Evolutionary conservation across 371 early-diverging fungal species (phyloP).

Genomic region (Parasitella parasitica): DNA sequence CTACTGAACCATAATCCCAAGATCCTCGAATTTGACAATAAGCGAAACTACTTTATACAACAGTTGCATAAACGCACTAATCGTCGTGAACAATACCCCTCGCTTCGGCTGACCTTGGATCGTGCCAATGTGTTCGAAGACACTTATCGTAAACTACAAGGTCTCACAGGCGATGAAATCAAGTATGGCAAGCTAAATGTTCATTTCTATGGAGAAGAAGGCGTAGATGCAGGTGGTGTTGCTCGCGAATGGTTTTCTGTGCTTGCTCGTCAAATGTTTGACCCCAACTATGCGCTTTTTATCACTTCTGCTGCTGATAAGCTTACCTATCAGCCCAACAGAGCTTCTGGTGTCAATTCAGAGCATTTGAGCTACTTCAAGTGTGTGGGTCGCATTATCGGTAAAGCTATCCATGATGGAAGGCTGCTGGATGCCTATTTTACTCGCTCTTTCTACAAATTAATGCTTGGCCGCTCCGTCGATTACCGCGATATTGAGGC

Average conservation of each 20-base stretch:
- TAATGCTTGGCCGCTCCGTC: slow-evolving; percentile 88
- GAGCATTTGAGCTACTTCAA: slow-evolving; percentile 97
- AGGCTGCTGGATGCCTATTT: slow-evolving; percentile 95
- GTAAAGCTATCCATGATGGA: slow-evolving; percentile 98
- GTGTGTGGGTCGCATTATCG: slow-evolving; percentile 98
- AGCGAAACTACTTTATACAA: slow-evolving; percentile 95
- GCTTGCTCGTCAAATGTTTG: slow-evolving; percentile 96
- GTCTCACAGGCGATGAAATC: slow-evolving; percentile 88
- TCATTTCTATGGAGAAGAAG: slow-evolving; percentile 96
- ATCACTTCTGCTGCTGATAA: slow-evolving; percentile 94
- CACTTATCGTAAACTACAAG: slow-evolving; percentile 92
- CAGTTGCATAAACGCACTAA: slow-evolving; percentile 83
- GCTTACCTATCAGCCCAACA: slow-evolving; percentile 97
- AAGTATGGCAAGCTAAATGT: slow-evolving; percentile 93
- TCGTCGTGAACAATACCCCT: slow-evolving; percentile 67
- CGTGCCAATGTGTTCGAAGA: slow-evolving; percentile 96
- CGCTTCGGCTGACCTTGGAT: slow-evolving; percentile 88
- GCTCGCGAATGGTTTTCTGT: slow-evolving; percentile 99
- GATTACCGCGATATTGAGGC: slow-evolving; percentile 98
- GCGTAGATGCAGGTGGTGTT: slow-evolving; percentile 98
- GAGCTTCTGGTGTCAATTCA: slow-evolving; percentile 90
- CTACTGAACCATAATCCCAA: slow-evolving; percentile 94
- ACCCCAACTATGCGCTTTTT: slow-evolving; percentile 98
- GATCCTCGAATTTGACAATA: slow-evolving; percentile 98
- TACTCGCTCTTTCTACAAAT: slow-evolving; percentile 98